These are phyloP conservation scores for Eutrema heterophyllum DNA, from an alignment of 345 rosid species.

Conservation along the genomic window DNA sequence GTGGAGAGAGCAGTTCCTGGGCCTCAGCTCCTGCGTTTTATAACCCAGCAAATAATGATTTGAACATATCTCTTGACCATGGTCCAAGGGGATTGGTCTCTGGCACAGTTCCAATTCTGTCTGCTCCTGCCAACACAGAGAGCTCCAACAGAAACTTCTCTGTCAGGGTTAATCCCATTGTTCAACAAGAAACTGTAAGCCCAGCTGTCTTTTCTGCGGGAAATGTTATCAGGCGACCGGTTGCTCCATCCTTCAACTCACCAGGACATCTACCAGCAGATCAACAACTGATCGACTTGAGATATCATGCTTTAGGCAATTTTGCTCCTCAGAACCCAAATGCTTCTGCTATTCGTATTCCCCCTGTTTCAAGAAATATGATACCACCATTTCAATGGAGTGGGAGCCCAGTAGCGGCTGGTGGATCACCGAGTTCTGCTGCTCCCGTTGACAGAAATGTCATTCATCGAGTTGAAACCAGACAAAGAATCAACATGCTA, in stretches of 20 bases:
- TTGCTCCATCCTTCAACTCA: constrained; percentile 37
- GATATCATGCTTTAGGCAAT: constrained; percentile 37
- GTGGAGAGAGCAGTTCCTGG: constrained; percentile 51
- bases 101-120: constrained; percentile 30
- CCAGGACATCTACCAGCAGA: constrained; percentile 43
- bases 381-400: constrained; percentile 49
- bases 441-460: constrained; percentile 38
- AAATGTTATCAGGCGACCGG: constrained; percentile 39
- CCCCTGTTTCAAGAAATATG: constrained; percentile 44
- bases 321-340: constrained; percentile 35
- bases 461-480: constrained; percentile 34
- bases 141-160: constrained; percentile 56
- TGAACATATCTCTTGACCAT: constrained; percentile 42
- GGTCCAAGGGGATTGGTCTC: constrained; percentile 42
- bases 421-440: constrained; percentile 39
- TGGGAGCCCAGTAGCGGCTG: constrained; percentile 40
- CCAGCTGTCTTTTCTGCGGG: constrained; percentile 46
- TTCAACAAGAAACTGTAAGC: constrained; percentile 38
- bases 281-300: constrained; percentile 41
- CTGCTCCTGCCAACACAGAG: constrained; percentile 37
- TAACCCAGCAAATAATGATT: constrained; percentile 33
- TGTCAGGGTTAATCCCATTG: constrained; percentile 48
- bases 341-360: constrained; percentile 41
- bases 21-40: constrained; percentile 32
- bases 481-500: constrained; percentile 43